These are phyloP conservation scores for Tricholoma terreum DNA, from an alignment of 768 basidiomycete species.

Conservation along the genomic window DNA sequence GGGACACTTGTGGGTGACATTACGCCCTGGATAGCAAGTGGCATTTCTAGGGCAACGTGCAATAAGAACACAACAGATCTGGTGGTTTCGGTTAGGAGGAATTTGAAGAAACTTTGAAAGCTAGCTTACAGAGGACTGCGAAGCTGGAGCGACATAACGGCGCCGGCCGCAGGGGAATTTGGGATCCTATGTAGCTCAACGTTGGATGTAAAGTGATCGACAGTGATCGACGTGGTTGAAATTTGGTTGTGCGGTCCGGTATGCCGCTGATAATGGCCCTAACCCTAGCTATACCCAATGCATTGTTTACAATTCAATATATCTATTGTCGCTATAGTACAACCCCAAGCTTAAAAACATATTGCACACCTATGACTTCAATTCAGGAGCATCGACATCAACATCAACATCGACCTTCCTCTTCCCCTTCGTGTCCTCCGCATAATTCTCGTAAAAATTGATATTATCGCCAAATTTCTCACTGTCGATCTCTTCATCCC, in stretches of 20 bases:
- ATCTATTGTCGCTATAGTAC: too few species aligned
- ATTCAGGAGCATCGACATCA: neutral
- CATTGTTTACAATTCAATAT: too few species aligned
- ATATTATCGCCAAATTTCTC: neutral
- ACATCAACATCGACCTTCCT: constrained; percentile 28
- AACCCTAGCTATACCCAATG: too few species aligned
- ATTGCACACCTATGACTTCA: neutral
- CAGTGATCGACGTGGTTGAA: neutral
- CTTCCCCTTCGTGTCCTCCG: constrained; percentile 69
- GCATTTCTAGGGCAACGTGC: constrained; percentile 77
- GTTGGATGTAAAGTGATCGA: neutral
- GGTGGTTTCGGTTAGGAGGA: neutral
- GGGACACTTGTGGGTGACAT: constrained; percentile 61
- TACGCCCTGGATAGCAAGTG: constrained; percentile 74
- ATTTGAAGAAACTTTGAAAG: neutral
- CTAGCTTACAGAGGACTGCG: neutral
- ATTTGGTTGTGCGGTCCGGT: too few species aligned
- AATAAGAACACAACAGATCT: constrained; percentile 72
- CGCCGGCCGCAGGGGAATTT: too few species aligned
- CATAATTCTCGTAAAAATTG: constrained; percentile 90
- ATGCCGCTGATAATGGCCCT: too few species aligned
- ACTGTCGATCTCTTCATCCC: constrained; percentile 46
- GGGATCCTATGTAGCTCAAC: too few species aligned
- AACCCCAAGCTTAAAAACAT: too few species aligned
- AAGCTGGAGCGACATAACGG: neutral